Base-by-base conservation (phyloP, 2,329 filamentous ascomycete genomes). In the Neopestalotiopsis rosae region DNA sequence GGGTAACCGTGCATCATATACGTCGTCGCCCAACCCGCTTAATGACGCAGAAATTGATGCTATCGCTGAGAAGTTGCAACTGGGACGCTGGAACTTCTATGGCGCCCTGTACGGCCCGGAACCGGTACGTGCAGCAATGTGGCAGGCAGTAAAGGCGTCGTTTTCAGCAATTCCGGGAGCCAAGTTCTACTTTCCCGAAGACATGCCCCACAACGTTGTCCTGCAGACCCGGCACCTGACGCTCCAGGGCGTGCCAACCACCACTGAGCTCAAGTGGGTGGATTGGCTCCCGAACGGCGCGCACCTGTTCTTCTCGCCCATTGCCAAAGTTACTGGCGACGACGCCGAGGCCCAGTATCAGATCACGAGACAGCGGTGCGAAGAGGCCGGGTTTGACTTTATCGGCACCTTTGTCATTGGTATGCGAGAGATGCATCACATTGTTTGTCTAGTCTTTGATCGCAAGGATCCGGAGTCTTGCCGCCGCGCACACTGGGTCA, bases 291-390 rank as follows among this genome's bases (percentile, higher is more conserved):
- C 81, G 6, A 84, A 84, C 70, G 82, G 82, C 6, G 78, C 79
- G 1, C 83, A 84, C 69, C 75, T 84, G 12, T 80, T 78, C 6
- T 84, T 84, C 73, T 82, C 80, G 38, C 83, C 83, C n/a, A 80
- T 85, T n/a, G 80, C 78, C 40, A 81, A 81, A 7, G 45, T 58
- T 14, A 28, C n/a, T 5, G 49, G 64, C 13, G 32, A 45, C 9
- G 30, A 57, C 17, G 64, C 64, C 7, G 5, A 17, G n/a, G 30
- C 30, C 6, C 45, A 52, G 30, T 45, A 34, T n/a, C 28, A 66
- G 9, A 10, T 58, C 9, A 83, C 78, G 78, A 17, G 82, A 81
- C 4, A 71, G 74, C 1, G 83, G 85, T 66, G 80, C 68, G 73
- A 76, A 24, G 73, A 80, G 69, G 76, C 78, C 61, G 30, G 24